Base-by-base conservation (phyloP, 768 basidiomycete species). In the Pleurotus tuber-regium region DNA sequence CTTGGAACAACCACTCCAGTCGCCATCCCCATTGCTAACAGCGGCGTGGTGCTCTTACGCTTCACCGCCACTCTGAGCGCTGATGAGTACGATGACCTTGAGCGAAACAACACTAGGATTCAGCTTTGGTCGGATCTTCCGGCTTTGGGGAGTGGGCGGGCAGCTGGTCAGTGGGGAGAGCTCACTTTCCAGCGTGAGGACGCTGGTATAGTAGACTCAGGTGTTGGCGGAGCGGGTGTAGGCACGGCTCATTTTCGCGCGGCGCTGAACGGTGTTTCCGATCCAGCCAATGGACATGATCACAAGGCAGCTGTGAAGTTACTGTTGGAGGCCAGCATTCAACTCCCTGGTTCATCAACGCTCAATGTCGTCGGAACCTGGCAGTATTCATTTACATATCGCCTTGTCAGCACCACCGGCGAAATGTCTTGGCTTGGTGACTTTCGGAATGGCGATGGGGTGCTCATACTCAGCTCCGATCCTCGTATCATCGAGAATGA, bases 371-470 rank as follows among this genome's bases (percentile, higher is more conserved):
- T n/a, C 11, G 46, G 56, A 39, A 30, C 26, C 11, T 51, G 52
- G n/a, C 47, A 46, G 8, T 75, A 68, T 54, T 69, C 69, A 14
- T 78, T 73, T 61, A 82, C 80, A 0, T 83, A 80, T 59, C 73
- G 80, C 31, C 48, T 83, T 16, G 50, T 71, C 2, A 73, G 77
- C 61, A 61, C 76, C 12, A 63, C 62, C 14, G 77, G 78, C 25
- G 60, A 70, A 43, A 63, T 73, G 36, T 62, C 61, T 46, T 81
- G 80, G 79, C 66, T 79, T 19, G 79, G 79, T 6, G 54, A 64
- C 12, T 75, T 65, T 54, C n/a, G n/a, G n/a, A 70, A 72, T 11
- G 66, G 66, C 8, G 73, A 82, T 59, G 79, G 79, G 10, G 59
- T 52, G 14, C 52, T 78, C 19, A 53, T 72, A n/a, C 40, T 79